Evolutionary conservation across 2,329 filamentous ascomycete species (phyloP).

Genomic region (Penicillium sp.): DNA sequence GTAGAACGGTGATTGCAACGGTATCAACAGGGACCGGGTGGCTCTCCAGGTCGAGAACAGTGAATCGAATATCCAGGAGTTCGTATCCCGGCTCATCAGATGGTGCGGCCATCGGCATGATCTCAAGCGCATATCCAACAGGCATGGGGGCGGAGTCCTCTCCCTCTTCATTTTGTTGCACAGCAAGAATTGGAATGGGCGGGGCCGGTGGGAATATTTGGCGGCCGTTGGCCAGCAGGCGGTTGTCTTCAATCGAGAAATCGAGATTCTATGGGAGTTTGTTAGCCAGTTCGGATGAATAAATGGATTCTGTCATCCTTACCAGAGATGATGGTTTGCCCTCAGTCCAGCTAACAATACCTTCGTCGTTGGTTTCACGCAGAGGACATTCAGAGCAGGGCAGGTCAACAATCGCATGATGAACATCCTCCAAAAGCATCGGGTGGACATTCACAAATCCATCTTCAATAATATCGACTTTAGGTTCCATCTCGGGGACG

Average conservation of each 20-base stretch:
- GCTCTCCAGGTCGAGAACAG: slow-evolving; percentile 44
- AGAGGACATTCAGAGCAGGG: slow-evolving; percentile 42
- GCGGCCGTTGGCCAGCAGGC: slow-evolving; percentile 37
- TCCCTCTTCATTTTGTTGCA: slow-evolving; percentile 39
- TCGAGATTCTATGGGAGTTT: slow-evolving; percentile 31
- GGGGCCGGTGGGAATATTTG: slow-evolving; percentile 41
- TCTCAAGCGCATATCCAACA: slow-evolving; percentile 45
- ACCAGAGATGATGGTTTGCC: slow-evolving; percentile 39
- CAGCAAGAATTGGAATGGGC: slow-evolving; percentile 31
- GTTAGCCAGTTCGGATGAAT: neutral
- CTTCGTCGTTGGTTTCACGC: slow-evolving; percentile 30
- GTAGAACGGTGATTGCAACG: slow-evolving; percentile 41
- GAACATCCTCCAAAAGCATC: slow-evolving; percentile 25
- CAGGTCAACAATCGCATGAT: slow-evolving; percentile 32
- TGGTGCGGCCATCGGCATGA: slow-evolving; percentile 32
- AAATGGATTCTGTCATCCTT: slow-evolving; percentile 13
- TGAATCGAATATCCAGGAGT: slow-evolving; percentile 43
- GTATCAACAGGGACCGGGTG: slow-evolving; percentile 47
- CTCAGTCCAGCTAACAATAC: slow-evolving; percentile 34
- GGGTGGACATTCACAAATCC: slow-evolving; percentile 27
- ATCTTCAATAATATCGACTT: slow-evolving; percentile 16
- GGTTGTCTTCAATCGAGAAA: slow-evolving; percentile 36
- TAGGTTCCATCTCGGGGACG: slow-evolving; percentile 34
- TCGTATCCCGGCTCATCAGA: slow-evolving; percentile 34
- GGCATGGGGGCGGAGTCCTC: slow-evolving; percentile 37